phyloP scores from a whole-genome alignment of 2,329 filamentous ascomycete genomes.

The Berkeleyomyces rouxiae region DNA sequence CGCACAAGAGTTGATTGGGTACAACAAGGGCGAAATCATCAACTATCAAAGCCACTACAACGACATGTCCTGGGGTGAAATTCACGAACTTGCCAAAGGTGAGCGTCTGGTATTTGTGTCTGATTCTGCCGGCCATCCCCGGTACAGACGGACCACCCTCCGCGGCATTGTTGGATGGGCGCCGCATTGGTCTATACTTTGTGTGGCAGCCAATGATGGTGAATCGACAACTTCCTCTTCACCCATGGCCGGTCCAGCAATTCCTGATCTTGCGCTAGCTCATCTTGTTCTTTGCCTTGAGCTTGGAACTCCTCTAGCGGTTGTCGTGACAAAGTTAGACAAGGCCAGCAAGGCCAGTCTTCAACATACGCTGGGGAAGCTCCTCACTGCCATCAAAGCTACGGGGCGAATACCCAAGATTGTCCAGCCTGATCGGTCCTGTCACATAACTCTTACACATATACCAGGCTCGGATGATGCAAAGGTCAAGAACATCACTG shows the following conservation, averaged over 20 bases:
- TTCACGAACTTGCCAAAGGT: slow-evolving; percentile 59
- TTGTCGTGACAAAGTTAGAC: slow-evolving; percentile 85
- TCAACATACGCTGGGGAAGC: slow-evolving; percentile 50
- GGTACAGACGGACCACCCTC: slow-evolving; percentile 76
- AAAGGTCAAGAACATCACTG: slow-evolving; percentile 41
- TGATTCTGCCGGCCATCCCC: slow-evolving; percentile 80
- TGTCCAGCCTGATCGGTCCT: slow-evolving; percentile 39
- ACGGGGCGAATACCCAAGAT: slow-evolving; percentile 59
- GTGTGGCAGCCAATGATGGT: slow-evolving; percentile 64
- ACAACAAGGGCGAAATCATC: slow-evolving; percentile 44
- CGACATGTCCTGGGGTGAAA: slow-evolving; percentile 85
- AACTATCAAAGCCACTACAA: slow-evolving; percentile 70
- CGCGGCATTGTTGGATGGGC: slow-evolving; percentile 89
- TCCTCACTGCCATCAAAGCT: slow-evolving; percentile 63
- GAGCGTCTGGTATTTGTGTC: slow-evolving; percentile 74
- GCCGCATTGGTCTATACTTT: slow-evolving; percentile 83
- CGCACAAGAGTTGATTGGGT: slow-evolving; percentile 84
- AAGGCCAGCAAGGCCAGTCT: slow-evolving; percentile 59
- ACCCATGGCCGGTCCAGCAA: not conserved
- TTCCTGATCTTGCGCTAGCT: slow-evolving; percentile 55
- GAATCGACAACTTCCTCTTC: slow-evolving; percentile 23
- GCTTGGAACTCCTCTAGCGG: slow-evolving; percentile 56
- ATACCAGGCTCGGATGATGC: slow-evolving; percentile 39
- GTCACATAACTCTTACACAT: slow-evolving; percentile 34
- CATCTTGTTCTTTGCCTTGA: slow-evolving; percentile 77